These are phyloP conservation scores for Pseudozyma sp. DNA, from an alignment of 1,284 basidiomycete genomes.

Conservation along the genomic window DNA sequence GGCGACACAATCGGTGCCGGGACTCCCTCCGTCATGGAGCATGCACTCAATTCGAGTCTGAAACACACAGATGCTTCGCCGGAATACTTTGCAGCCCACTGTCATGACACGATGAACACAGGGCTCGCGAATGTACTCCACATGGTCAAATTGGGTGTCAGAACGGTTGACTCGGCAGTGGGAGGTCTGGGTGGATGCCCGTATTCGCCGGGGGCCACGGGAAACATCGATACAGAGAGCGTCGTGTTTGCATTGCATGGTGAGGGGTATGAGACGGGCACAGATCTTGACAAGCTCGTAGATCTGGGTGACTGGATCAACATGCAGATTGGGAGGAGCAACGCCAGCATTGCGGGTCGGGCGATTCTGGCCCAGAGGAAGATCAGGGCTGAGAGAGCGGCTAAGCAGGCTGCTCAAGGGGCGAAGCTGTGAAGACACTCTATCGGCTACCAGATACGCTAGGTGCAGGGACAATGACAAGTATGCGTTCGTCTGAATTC, in stretches of 20 bases:
- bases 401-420: slow-evolving; percentile 4
- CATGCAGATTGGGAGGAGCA: slow-evolving; percentile 34
- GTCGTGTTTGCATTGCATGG: slow-evolving; percentile 84
- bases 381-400: slow-evolving; percentile 27
- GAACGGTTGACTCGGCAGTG: slow-evolving; percentile 74
- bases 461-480: neutral
- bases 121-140: slow-evolving; percentile 73
- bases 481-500: too few species aligned
- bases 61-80: slow-evolving; percentile 42
- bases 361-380: slow-evolving; percentile 50
- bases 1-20: slow-evolving; percentile 93
- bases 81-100: slow-evolving; percentile 71
- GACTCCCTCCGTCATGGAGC: slow-evolving; percentile 77
- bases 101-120: slow-evolving; percentile 91
- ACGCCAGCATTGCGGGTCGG: slow-evolving; percentile 47
- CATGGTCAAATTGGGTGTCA: slow-evolving; percentile 71
- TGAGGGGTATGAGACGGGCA: slow-evolving; percentile 77
- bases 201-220: slow-evolving; percentile 82
- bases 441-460: too few species aligned
- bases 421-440: slow-evolving; percentile 17
- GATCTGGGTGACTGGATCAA: slow-evolving; percentile 52
- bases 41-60: slow-evolving; percentile 79
- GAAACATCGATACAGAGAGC: slow-evolving; percentile 72
- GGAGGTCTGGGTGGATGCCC: slow-evolving; percentile 93
- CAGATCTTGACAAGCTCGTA: slow-evolving; percentile 70